Conservation (phyloP, 2,329 filamentous ascomycete species). For the Sporothrix brasiliensis region DNA sequence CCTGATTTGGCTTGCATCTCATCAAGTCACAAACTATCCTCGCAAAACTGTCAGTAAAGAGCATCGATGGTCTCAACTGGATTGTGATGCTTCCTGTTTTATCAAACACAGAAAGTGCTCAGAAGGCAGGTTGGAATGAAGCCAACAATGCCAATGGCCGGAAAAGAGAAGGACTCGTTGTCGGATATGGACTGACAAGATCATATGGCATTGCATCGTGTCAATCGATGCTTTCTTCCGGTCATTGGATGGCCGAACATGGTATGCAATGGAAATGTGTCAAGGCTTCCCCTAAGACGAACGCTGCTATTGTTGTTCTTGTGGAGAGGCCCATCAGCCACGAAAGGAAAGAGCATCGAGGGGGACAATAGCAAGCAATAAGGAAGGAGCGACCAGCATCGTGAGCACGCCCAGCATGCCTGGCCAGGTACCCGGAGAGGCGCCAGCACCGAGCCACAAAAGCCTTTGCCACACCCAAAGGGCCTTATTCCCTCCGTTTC, state of each 20-base stretch:
- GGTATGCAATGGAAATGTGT: neutral
- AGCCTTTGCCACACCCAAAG: neutral
- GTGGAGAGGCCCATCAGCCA: neutral
- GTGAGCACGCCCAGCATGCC: neutral
- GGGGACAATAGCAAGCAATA: neutral
- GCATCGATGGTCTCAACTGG: neutral
- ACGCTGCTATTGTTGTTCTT: neutral
- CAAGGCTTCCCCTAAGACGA: too few species aligned
- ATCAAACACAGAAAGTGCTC: neutral
- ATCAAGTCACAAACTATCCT: neutral
- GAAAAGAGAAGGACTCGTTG: neutral
- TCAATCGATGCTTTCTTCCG: neutral
- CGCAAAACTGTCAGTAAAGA: neutral
- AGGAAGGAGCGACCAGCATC: slow-evolving; percentile 27
- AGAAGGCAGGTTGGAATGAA: too few species aligned
- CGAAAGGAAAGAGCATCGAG: neutral
- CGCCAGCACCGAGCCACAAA: neutral
- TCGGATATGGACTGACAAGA: neutral
- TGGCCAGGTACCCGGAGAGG: neutral
- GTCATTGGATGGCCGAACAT: too few species aligned
- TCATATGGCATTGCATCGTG: neutral
- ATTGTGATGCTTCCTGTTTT: neutral
- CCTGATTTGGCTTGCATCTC: slow-evolving; percentile 1
- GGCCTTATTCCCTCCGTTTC: neutral
- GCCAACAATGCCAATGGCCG: neutral